These are phyloP conservation scores for Cryptomeria japonica DNA, from an alignment of 75 land plant genomes.

Conservation along the genomic window DNA sequence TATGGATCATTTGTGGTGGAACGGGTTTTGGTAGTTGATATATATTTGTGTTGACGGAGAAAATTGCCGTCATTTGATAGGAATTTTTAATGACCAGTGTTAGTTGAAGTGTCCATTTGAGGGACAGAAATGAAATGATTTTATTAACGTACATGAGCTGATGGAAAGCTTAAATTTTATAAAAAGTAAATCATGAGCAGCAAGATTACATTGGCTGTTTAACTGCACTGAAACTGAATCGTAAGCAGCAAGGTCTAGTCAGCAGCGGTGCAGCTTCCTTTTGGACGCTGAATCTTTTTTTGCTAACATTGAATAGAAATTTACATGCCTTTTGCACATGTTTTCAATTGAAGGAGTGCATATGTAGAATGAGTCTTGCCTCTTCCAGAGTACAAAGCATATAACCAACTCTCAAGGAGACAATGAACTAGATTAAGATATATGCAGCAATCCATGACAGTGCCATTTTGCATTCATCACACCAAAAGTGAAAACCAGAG, in stretches of 20 bases:
- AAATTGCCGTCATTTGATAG: not conserved
- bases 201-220: not conserved
- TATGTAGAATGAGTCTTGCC: not conserved
- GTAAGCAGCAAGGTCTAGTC: not conserved
- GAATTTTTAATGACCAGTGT: not conserved
- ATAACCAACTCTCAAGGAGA: not conserved
- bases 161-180: not conserved
- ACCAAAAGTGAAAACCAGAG: not conserved
- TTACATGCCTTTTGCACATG: not conserved
- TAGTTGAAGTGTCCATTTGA: not conserved
- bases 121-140: not conserved
- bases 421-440: not conserved
- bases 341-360: not conserved
- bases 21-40: not conserved
- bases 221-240: not conserved
- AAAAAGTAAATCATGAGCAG: not conserved
- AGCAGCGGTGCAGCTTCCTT: not conserved
- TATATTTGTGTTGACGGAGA: not conserved
- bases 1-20: not conserved
- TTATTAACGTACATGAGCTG: not conserved
- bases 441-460: not conserved
- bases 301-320: not conserved
- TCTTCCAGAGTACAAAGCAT: not conserved
- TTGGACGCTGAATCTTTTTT: not conserved
- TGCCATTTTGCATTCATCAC: not conserved